Evolutionary conservation across 176 grass and related monocot species (phyloP), one percentile per base, ranked within the genome.

Genomic region (Bothriochloa decipiens): DNA sequence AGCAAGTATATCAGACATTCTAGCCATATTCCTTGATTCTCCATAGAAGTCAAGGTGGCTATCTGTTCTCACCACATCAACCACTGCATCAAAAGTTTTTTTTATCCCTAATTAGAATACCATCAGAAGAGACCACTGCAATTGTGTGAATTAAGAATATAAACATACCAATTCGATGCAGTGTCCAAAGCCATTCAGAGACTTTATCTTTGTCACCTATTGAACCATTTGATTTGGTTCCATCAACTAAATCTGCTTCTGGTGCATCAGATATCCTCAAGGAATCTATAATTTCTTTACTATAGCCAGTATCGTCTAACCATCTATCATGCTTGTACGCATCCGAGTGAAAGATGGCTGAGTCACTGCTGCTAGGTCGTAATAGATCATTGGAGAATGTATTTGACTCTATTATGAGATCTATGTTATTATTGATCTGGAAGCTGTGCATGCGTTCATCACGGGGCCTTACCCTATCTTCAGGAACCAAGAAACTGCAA

Each of bases 1-100:
- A 49, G 96, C 96, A 74, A 98, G 89, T 92, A 98, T 98, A 92
- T 98, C 96, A 78, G 96, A 95, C 96, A 98, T 98, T 83, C 96
- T 92, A 37, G 96, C 96, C 91, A 95, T 98, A 85, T 98, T 98
- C 88, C 88, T 98, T 81, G 96, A 93, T 84, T 98, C 96, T 76
- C 82, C 91, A 80, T 94, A 98, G 79, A 98, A 98, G 68, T 98
- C 87, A 75, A 98, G 93, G 90, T 98, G 92, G 49, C 75, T 95
- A 73, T 98, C 96, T 60, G 96, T 98, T 86, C 96, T 92, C 68
- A 98, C 96, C 87, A 98, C 96, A 92, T 98, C 96, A 63, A 98
- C 96, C 81, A 95, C 96, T 98, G 85, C 76, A 94, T 49, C 20
- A 81, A 17, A 41, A n/a, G n/a, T 69, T 78, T 78, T 76, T 78